These are phyloP conservation scores for Sporothrix luriei DNA, from an alignment of 2,329 filamentous ascomycete genomes.

Conservation along the genomic window DNA sequence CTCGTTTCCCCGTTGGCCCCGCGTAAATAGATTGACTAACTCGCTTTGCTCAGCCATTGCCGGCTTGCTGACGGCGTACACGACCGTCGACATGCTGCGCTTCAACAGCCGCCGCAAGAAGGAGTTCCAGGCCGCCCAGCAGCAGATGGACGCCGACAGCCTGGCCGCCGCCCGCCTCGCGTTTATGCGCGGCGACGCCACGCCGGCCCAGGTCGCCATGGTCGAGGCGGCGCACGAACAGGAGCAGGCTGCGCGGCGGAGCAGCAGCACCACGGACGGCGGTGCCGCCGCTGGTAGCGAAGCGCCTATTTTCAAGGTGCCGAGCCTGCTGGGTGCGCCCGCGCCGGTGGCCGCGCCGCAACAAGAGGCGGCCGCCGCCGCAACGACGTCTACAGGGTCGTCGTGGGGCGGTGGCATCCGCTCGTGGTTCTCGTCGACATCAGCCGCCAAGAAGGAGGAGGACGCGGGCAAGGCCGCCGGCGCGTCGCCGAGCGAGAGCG, in stretches of 20 bases:
- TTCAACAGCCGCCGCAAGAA: conserved; percentile 62
- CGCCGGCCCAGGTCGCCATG: conserved; percentile 57
- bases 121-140: conserved; percentile 61
- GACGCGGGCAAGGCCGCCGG: conserved; percentile 40
- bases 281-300: conserved; percentile 2
- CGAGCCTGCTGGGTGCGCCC: conserved; percentile 55
- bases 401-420: conserved; percentile 34
- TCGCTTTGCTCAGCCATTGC: conserved; percentile 52
- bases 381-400: not conserved
- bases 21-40: too few species aligned
- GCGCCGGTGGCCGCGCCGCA: conserved; percentile 34
- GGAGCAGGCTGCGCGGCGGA: conserved; percentile 46
- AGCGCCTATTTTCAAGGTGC: conserved; percentile 48
- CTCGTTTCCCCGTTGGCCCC: too few species aligned
- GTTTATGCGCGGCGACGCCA: conserved; percentile 61
- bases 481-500: conserved; percentile 39
- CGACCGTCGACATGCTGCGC: conserved; percentile 62
- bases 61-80: conserved; percentile 60
- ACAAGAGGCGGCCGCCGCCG: conserved; percentile 32
- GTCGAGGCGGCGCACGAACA: conserved; percentile 61
- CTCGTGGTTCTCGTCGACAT: conserved; percentile 46
- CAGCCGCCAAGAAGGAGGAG: conserved; percentile 46
- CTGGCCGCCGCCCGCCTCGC: conserved; percentile 61
- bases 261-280: conserved; percentile 32
- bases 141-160: conserved; percentile 56